These are phyloP conservation scores for Ophiorrhiza pumila DNA, from an alignment of 257 asterid genomes.

Conservation along the genomic window DNA sequence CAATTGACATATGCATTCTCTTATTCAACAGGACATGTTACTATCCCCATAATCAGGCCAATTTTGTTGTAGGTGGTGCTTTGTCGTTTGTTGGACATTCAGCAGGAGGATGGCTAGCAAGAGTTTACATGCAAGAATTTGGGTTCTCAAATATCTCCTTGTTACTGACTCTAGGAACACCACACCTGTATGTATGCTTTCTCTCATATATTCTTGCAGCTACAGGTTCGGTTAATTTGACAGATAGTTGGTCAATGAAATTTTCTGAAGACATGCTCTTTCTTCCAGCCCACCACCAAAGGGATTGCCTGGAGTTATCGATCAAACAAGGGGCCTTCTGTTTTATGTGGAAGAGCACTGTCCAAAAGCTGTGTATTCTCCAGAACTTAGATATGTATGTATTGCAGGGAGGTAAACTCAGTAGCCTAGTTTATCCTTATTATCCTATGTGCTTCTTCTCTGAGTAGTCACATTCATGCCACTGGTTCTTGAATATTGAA, in stretches of 20 bases:
- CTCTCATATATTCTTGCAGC: not conserved
- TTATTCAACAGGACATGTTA: slow-evolving; percentile 27
- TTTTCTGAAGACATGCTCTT: slow-evolving; percentile 12
- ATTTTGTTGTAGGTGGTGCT: slow-evolving; percentile 55
- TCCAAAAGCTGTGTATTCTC: slow-evolving; percentile 74
- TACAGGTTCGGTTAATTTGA: not conserved
- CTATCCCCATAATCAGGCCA: slow-evolving; percentile 32
- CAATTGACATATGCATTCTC: slow-evolving; percentile 23
- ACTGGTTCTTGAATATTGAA: not conserved
- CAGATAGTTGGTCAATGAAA: not conserved
- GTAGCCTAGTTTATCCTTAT: not conserved
- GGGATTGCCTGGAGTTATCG: slow-evolving; percentile 86
- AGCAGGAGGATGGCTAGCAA: slow-evolving; percentile 98
- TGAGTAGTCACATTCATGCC: not conserved
- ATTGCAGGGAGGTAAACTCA: slow-evolving; percentile 80
- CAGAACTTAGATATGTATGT: slow-evolving; percentile 83
- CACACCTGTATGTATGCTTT: slow-evolving; percentile 62
- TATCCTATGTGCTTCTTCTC: not conserved
- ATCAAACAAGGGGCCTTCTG: slow-evolving; percentile 93
- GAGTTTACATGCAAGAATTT: slow-evolving; percentile 81
- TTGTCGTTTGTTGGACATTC: slow-evolving; percentile 89
- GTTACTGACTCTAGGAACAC: slow-evolving; percentile 85
- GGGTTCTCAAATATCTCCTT: slow-evolving; percentile 61
- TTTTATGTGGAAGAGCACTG: slow-evolving; percentile 77
- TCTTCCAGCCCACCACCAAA: slow-evolving; percentile 70